phyloP scores from a whole-genome alignment of 495 filamentous ascomycete species.

The Penicillium alfredii region DNA sequence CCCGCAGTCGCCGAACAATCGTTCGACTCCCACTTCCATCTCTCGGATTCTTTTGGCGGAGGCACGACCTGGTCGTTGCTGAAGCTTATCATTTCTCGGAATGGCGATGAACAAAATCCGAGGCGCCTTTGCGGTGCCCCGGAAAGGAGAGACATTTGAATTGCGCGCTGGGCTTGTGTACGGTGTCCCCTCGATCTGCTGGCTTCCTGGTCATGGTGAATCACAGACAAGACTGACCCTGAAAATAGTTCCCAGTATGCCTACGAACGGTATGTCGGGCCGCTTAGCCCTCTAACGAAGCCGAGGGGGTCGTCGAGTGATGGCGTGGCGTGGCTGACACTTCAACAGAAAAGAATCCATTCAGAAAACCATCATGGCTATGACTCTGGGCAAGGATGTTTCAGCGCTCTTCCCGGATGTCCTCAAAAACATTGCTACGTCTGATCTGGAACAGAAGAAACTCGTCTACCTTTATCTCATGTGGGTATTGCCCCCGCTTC shows the following conservation, averaged over 20 bases:
- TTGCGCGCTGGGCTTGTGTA: constrained; percentile 89
- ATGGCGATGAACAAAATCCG: constrained; percentile 97
- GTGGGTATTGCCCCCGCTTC: constrained; percentile 45
- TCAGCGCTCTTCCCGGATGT: constrained; percentile 97
- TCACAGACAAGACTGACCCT: constrained; percentile 21
- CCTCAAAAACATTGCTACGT: constrained; percentile 96
- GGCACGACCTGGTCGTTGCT: constrained; percentile 47
- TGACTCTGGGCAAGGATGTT: constrained; percentile 98
- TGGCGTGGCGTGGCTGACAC: constrained; percentile 22
- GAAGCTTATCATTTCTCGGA: constrained; percentile 29
- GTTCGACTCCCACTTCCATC: constrained; percentile 18
- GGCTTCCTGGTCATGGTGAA: constrained; percentile 5
- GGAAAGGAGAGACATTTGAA: constrained; percentile 98
- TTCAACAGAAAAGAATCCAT: constrained; percentile 83
- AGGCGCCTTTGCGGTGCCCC: constrained; percentile 83
- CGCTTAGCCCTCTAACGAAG: not conserved
- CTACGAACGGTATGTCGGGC: constrained; percentile 67
- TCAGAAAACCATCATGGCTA: constrained; percentile 99
- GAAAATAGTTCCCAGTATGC: constrained; percentile 81
- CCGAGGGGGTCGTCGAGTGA: not conserved
- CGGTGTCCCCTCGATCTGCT: constrained; percentile 22
- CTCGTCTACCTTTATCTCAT: constrained; percentile 98
- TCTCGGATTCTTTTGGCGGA: constrained; percentile 29
- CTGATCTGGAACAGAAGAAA: constrained; percentile 97
- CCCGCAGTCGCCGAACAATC: constrained; percentile 34